phyloP scores from a whole-genome alignment of 805 yeast species.

The Zygoascus ofunaensis region DNA sequence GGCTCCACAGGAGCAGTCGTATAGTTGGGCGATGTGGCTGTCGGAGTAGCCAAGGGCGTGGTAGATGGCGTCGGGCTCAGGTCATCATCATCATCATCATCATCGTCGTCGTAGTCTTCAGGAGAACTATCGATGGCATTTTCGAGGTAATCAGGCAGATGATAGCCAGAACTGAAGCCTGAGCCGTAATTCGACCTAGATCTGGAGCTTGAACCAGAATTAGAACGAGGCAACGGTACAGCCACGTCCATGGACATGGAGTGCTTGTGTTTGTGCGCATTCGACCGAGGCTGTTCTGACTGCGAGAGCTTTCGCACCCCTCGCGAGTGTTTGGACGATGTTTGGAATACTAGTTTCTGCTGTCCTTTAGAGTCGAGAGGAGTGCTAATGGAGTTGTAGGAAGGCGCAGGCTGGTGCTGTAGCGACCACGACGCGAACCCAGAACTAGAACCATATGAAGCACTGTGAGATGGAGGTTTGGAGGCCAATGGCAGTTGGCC shows the following conservation, averaged over 20 bases:
- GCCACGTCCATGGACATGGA: background rate
- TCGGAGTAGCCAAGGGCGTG: background rate
- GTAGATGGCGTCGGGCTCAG: background rate
- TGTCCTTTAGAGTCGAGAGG: background rate
- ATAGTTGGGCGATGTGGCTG: background rate
- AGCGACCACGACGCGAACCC: background rate
- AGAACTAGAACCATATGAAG: background rate
- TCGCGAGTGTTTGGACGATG: background rate
- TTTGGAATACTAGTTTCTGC: background rate
- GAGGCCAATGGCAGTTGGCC: background rate
- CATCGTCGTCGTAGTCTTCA: background rate
- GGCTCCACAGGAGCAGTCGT: slow-evolving; percentile 14
- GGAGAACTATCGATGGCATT: slow-evolving; percentile 2
- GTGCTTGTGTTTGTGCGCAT: background rate
- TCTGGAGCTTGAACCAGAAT: background rate
- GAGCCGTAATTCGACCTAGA: background rate
- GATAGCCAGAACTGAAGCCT: background rate
- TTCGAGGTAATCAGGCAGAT: background rate
- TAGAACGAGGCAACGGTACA: background rate
- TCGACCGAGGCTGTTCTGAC: background rate
- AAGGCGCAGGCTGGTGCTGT: background rate
- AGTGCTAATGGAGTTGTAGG: background rate
- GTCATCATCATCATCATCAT: slow-evolving; percentile 2
- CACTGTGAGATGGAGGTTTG: background rate
- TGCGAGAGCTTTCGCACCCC: background rate